Conservation (phyloP, 768 basidiomycete genomes). For the Lactarius psammicola region DNA sequence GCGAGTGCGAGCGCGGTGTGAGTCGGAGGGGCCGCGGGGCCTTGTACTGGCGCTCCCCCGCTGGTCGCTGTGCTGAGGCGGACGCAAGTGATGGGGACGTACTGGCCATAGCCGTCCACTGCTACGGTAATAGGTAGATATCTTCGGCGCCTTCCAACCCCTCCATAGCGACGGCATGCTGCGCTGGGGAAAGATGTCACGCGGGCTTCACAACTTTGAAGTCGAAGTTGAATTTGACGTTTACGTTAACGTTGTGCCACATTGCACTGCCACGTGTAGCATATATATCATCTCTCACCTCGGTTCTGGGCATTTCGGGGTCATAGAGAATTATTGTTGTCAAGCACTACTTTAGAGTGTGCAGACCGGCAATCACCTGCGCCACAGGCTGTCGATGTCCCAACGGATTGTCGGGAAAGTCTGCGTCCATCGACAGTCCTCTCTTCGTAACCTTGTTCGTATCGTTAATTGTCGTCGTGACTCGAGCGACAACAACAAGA, state of each 20-base stretch:
- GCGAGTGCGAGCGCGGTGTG: not conserved
- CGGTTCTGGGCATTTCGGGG: too few species aligned
- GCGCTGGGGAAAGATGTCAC: not conserved
- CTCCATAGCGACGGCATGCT: constrained; percentile 11
- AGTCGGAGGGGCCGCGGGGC: not conserved
- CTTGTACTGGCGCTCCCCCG: not conserved
- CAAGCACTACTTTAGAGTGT: too few species aligned
- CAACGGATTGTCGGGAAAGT: not conserved
- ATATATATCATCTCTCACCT: too few species aligned
- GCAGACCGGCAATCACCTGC: not conserved
- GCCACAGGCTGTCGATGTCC: not conserved
- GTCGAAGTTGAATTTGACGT: not conserved
- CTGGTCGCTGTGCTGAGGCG: not conserved
- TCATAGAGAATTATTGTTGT: too few species aligned
- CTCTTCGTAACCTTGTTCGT: not conserved
- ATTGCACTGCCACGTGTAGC: too few species aligned
- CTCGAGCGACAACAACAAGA: not conserved
- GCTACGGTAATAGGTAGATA: not conserved
- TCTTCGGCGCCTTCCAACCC: not conserved
- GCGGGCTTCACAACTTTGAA: not conserved
- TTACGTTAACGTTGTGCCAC: too few species aligned
- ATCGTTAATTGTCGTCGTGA: not conserved
- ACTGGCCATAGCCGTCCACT: not conserved
- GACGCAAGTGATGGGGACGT: not conserved
- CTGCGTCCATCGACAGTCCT: not conserved